phyloP scores from a whole-genome alignment of 768 basidiomycete species.

The Mycena kentingensis region DNA sequence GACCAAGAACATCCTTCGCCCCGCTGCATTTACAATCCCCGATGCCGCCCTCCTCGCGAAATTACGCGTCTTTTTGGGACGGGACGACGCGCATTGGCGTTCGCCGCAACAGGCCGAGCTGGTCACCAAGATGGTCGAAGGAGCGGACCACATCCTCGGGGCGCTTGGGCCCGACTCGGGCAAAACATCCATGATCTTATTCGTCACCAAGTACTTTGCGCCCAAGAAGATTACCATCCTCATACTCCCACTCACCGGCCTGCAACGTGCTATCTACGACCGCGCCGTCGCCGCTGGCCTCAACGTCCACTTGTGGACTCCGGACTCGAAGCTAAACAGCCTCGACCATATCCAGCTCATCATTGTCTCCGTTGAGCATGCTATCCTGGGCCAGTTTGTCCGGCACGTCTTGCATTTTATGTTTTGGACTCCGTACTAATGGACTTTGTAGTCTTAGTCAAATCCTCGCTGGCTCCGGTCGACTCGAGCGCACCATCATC shows the following conservation, averaged over 20 bases:
- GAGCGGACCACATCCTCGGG: background rate
- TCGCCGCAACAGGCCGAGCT: slow-evolving; percentile 1
- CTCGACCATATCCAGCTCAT: background rate
- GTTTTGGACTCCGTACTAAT: background rate
- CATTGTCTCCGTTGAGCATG: slow-evolving; percentile 1
- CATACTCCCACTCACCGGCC: slow-evolving; percentile 3
- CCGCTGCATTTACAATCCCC: background rate
- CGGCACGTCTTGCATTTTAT: background rate
- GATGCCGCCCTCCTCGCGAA: background rate
- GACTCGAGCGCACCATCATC: background rate
- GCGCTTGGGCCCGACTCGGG: slow-evolving; percentile 3
- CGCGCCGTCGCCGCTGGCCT: background rate
- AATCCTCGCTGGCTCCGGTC: background rate
- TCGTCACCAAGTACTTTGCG: background rate
- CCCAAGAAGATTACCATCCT: background rate
- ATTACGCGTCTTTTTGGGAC: background rate
- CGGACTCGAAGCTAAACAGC: background rate
- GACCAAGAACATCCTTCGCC: background rate
- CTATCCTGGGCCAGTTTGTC: background rate
- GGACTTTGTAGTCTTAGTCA: background rate
- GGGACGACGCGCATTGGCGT: background rate
- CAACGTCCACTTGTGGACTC: background rate
- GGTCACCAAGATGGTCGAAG: background rate
- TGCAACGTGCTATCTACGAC: background rate
- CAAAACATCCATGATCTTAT: slow-evolving; percentile 1